phyloP scores from a whole-genome alignment of 2,329 filamentous ascomycete genomes.

The Cladosporium austrohemisphaericum region DNA sequence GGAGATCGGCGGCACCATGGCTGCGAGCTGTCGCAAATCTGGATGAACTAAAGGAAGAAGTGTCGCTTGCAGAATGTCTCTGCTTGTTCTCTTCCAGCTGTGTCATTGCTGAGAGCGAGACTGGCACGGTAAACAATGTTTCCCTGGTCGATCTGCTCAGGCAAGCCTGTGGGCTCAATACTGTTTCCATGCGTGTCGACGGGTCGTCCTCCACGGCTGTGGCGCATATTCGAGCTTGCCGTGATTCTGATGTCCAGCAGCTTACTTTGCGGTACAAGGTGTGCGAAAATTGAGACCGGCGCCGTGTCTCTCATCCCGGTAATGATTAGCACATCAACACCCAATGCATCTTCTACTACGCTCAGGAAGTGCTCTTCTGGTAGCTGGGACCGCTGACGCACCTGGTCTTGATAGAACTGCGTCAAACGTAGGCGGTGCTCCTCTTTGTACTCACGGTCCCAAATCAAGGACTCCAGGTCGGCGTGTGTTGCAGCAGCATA shows the following conservation, averaged over 20 bases:
- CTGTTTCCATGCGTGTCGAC: not conserved
- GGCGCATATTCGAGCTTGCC: slow-evolving; percentile 33
- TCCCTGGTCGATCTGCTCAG: too few relatives aligned
- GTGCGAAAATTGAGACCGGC: slow-evolving; percentile 53
- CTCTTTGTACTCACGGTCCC: slow-evolving; percentile 60
- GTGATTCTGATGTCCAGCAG: slow-evolving; percentile 54
- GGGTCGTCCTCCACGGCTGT: not conserved
- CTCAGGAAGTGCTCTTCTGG: slow-evolving; percentile 51
- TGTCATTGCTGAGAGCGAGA: not conserved
- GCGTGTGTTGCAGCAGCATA: slow-evolving; percentile 51
- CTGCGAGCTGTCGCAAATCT: slow-evolving; percentile 45
- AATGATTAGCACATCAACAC: slow-evolving; percentile 56
- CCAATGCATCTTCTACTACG: slow-evolving; percentile 40
- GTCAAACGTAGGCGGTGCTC: slow-evolving; percentile 53
- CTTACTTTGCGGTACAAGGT: slow-evolving; percentile 51
- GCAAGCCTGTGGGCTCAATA: not conserved
- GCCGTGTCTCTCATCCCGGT: slow-evolving; percentile 62
- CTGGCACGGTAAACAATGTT: not conserved
- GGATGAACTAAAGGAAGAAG: slow-evolving; percentile 17
- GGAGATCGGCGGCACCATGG: slow-evolving; percentile 49
- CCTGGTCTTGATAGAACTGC: slow-evolving; percentile 43
- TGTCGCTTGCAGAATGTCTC: not conserved
- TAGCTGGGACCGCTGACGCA: slow-evolving; percentile 37
- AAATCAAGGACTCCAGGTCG: slow-evolving; percentile 47
- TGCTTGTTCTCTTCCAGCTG: not conserved